Conservation (phyloP, 768 basidiomycete genomes). For the Xanthoconium stramineum region DNA sequence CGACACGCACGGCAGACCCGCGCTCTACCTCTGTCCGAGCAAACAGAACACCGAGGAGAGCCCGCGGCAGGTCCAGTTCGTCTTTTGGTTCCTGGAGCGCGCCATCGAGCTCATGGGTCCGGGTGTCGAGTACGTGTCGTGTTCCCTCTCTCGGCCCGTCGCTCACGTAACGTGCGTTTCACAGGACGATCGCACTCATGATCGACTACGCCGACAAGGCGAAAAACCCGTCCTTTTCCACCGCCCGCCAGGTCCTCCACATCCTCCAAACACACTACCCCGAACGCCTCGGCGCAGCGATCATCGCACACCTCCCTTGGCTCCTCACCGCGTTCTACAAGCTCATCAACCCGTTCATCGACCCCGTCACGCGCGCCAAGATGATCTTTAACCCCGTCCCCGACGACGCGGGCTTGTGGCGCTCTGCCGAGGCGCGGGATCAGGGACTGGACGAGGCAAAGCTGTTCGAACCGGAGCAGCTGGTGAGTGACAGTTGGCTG, state of each 20-base stretch:
- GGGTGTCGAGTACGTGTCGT: conserved; percentile 67
- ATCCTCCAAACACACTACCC: conserved; percentile 84
- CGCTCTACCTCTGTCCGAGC: conserved; percentile 61
- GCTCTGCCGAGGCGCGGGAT: conserved; percentile 22
- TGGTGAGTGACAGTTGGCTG: conserved; percentile 69
- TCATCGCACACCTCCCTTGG: conserved; percentile 82
- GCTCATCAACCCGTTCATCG: conserved; percentile 75
- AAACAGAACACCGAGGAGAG: conserved; percentile 77
- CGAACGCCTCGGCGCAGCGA: conserved; percentile 73
- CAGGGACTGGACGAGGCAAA: conserved; percentile 14
- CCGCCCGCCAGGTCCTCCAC: conserved; percentile 43
- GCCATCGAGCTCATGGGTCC: conserved; percentile 73
- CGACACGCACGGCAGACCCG: conserved; percentile 63
- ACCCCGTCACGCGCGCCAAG: conserved; percentile 75
- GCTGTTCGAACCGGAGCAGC: conserved; percentile 65
- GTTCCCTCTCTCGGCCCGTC: background rate
- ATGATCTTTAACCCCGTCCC: conserved; percentile 67
- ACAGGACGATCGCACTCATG: conserved; percentile 65
- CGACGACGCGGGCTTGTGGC: conserved; percentile 26
- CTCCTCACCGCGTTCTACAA: conserved; percentile 73
- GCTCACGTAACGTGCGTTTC: background rate
- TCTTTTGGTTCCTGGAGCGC: conserved; percentile 77
- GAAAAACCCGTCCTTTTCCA: conserved; percentile 49
- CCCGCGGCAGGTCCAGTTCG: conserved; percentile 65
- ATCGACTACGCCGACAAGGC: conserved; percentile 75